These are phyloP conservation scores for Nitzschia putrida DNA, from an alignment of 108 stramenopile genomes.

Conservation along the genomic window DNA sequence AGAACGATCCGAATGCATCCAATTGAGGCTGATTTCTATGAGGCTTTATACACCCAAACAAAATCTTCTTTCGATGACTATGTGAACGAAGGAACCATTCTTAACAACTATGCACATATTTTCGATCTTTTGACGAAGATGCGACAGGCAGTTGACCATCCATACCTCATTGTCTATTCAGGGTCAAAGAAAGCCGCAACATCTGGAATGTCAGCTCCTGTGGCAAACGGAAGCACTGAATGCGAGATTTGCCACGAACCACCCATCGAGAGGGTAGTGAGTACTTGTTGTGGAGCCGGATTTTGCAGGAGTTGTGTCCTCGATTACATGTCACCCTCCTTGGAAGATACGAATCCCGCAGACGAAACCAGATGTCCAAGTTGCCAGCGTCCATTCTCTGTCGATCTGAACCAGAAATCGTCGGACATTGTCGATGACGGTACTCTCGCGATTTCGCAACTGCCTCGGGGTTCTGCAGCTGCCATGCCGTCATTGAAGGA, in stretches of 20 bases:
- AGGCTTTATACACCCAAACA: slow-evolving; percentile 95
- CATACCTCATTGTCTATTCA: slow-evolving; percentile 79
- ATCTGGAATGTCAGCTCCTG: slow-evolving; percentile 21
- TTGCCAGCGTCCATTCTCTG: slow-evolving; percentile 76
- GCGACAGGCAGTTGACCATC: slow-evolving; percentile 98
- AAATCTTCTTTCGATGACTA: slow-evolving; percentile 95
- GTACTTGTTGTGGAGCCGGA: slow-evolving; percentile 72
- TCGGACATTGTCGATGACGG: slow-evolving; percentile 64
- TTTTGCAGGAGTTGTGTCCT: slow-evolving; percentile 83
- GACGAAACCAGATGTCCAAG: slow-evolving; percentile 64
- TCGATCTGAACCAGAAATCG: slow-evolving; percentile 74
- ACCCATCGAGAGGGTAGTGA: slow-evolving; percentile 72
- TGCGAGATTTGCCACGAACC: slow-evolving; percentile 86
- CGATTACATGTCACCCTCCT: slow-evolving; percentile 72
- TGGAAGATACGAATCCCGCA: slow-evolving; percentile 28
- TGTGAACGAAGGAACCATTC: slow-evolving; percentile 85
- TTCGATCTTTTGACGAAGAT: slow-evolving; percentile 94
- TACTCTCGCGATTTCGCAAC: slow-evolving; percentile 30
- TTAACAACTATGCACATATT: slow-evolving; percentile 99
- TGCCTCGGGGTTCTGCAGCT: slow-evolving; percentile 11
- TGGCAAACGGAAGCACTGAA: slow-evolving; percentile 71
- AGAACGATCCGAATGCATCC: slow-evolving; percentile 84
- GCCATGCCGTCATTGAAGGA: slow-evolving; percentile 78
- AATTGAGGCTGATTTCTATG: slow-evolving; percentile 97
- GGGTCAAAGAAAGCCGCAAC: slow-evolving; percentile 29